A percentile compares a stretch with the other conserved stretches of the same genome.
Conservation (phyloP, 805 yeast genomes). For the Monosporozyma aquatica region DNA sequence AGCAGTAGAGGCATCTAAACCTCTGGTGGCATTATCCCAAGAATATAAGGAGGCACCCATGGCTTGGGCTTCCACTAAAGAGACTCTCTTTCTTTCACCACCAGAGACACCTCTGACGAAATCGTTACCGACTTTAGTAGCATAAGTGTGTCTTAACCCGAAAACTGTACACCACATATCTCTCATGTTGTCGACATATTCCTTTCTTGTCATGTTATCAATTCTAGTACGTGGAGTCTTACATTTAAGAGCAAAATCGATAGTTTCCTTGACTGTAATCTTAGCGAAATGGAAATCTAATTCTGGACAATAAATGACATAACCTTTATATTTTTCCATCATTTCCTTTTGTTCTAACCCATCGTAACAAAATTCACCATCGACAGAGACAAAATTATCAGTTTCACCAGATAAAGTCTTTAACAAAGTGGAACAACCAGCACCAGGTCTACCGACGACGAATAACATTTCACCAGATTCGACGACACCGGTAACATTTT, state of each 20-base stretch:
- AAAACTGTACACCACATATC: slow-evolving; percentile 37
- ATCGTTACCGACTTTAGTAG: slow-evolving; percentile 61
- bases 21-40: slow-evolving; percentile 66
- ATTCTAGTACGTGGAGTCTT: slow-evolving; percentile 40
- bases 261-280: slow-evolving; percentile 43
- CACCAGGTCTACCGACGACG: slow-evolving; percentile 51
- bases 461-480: slow-evolving; percentile 46
- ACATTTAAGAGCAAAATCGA: slow-evolving; percentile 41
- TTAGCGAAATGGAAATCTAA: slow-evolving; percentile 44
- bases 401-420: slow-evolving; percentile 41
- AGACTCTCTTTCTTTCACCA: slow-evolving; percentile 65
- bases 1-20: slow-evolving; percentile 63
- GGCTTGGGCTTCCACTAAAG: slow-evolving; percentile 55
- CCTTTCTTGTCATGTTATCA: slow-evolving; percentile 33
- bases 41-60: slow-evolving; percentile 47
- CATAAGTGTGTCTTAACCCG: slow-evolving; percentile 50
- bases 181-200: slow-evolving; percentile 34
- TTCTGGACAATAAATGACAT: slow-evolving; percentile 46
- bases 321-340: slow-evolving; percentile 38
- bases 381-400: slow-evolving; percentile 29
- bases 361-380: slow-evolving; percentile 39
- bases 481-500: slow-evolving; percentile 35
- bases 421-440: slow-evolving; percentile 53
- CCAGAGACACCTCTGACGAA: slow-evolving; percentile 63
- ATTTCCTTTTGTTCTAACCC: slow-evolving; percentile 41